Evolutionary conservation across 805 yeast genomes (phyloP), one percentile per base, ranked within the genome.

Genomic region (Starmerella cellae): DNA sequence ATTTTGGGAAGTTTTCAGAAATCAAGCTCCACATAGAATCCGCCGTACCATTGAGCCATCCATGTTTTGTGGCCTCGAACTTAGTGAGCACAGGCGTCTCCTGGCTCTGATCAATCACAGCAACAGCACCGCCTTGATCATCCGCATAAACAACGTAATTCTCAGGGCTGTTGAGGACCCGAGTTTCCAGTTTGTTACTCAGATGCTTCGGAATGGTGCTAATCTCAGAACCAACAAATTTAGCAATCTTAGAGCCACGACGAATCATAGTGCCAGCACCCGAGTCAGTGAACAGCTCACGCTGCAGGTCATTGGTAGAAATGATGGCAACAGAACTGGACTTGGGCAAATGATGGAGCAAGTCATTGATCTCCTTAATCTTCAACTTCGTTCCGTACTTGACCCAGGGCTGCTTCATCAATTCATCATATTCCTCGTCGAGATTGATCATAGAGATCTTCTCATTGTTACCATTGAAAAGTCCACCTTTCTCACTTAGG

Each of bases 251-350:
- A 67, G 88, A 83, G 49, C 99, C 99, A 64, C 98, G 78, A 73
- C 98, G 81, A 56, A 91, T 85, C 68, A 91, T 71, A 36, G 99
- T 91, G 59, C 99, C 99, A 24, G 98, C 99, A 63, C 99, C 99
- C 16, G 95, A 81, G 62, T 91, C 98, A 32, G 99, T 91, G 66
- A 91, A 91, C 58, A 91, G 74, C 64, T 91, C 99, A 62, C 88
- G 91, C 66, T 91, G 97, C 57, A 91, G 72, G 60, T 91, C 96
- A 55, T 82, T 75, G 35, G 91, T 96, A 53, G 88, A 82, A 55
- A 91, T 91, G 60, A 91, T 91, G 35, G 99, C 98, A 38, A 91
- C 99, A 4, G 96, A 85, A 1, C 96, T 85, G 3, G 96, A 83
- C 62, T 97, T 78, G 46, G 99, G 99, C 60, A 91, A 72, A 60